A percentile compares a stretch with the other conserved stretches of the same genome.
phyloP scores from a whole-genome alignment of 2,329 filamentous ascomycete species.

The Aureobasidium vineae region DNA sequence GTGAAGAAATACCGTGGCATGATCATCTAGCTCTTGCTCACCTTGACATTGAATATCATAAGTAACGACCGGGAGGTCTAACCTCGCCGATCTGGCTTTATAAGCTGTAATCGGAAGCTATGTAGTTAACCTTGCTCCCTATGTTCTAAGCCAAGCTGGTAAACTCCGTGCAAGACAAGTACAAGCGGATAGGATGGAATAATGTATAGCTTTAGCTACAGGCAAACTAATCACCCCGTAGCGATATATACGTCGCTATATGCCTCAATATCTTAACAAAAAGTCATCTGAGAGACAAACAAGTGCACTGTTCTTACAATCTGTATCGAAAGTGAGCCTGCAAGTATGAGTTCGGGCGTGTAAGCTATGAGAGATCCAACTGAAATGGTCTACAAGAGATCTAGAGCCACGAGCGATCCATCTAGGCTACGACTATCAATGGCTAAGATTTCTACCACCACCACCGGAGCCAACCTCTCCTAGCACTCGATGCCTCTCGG shows the following conservation, averaged over 20 bases:
- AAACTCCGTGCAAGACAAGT: neutral
- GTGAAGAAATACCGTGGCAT: neutral
- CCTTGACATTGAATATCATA: neutral
- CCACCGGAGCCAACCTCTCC: neutral
- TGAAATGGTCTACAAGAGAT: constrained; percentile 3
- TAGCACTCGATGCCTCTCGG: constrained; percentile 10
- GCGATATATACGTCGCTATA: too few species aligned
- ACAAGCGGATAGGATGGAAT: neutral
- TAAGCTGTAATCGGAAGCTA: neutral
- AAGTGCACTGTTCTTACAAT: neutral
- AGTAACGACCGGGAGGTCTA: neutral
- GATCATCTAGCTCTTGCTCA: neutral
- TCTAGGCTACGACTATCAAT: constrained; percentile 1
- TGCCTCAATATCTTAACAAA: too few species aligned
- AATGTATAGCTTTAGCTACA: too few species aligned
- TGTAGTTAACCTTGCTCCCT: neutral
- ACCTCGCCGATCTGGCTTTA: neutral
- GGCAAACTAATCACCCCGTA: too few species aligned
- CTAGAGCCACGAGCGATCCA: constrained; percentile 3
- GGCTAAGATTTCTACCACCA: neutral
- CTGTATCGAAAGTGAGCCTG: neutral
- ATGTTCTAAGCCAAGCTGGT: neutral
- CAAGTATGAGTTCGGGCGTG: neutral
- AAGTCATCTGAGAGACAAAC: too few species aligned
- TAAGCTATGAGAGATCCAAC: neutral